Evolutionary conservation across 495 filamentous ascomycete species (phyloP), one percentile per base, ranked within the genome.

Genomic region (Neurospora intermedia): DNA sequence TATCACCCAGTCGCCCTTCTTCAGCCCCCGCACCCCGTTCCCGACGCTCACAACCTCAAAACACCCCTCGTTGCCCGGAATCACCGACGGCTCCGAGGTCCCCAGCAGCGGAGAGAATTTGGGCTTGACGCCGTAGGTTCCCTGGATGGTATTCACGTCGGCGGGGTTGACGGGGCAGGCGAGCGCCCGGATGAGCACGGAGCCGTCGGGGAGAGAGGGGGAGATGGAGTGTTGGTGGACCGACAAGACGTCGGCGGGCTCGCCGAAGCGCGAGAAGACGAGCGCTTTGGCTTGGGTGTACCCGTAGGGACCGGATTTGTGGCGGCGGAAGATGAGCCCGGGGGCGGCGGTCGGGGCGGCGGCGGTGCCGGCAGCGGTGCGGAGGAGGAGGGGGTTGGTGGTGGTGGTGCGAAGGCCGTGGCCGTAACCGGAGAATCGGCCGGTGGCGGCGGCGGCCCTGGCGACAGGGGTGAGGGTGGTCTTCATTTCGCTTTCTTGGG

Each of bases 241-340:
- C 38, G 84, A 86, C 43, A 99, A 85, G 6, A 95, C 93, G 81
- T 94, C 90, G 71, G 87, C 85, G 0, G 96, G 96, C 76, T 94
- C 92, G 80, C 96, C 96, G 80, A 95, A 91, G 77, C 90, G 86
- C 69, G 89, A 88, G 80, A 96, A 97, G 6, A 94, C 88, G 69
- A 99, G 89, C 0, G 94, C 88, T 85, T 97, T 96, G 72, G 96
- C 91, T 83, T 98, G 96, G n/a, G 92, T 95, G 83, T 98, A 98
- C 74, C 96, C 96, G 80, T 97, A 98, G 39, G 87, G 86, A 27
- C 92, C 85, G 69, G 85, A 86, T 54, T 81, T 82, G 79, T 78
- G 75, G 38, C 80, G 77, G 48, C 74, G 70, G 4, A 41, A 35
- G 45, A 9, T 4, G 18, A 31, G 27, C 10, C 43, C 20, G 75